Evolutionary conservation across 768 basidiomycete species (phyloP), one percentile per base, ranked within the genome.

Genomic region (Lentinus brumalis): DNA sequence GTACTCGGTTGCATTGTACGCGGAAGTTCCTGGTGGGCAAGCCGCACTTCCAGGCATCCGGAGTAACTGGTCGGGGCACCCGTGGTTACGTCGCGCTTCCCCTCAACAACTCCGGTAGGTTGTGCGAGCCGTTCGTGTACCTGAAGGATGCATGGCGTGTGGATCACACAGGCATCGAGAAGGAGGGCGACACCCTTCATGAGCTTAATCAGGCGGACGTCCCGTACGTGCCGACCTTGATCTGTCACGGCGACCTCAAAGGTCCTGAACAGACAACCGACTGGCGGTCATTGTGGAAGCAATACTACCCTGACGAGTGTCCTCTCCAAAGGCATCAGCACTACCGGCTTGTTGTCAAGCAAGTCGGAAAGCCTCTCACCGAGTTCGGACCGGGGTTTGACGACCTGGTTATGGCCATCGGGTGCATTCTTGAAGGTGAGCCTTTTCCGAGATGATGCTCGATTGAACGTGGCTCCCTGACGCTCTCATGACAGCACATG

Each of bases 61-160:
- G 59, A 3, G 47, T 60, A 7, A 50, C 47, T 5, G 65, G 65
- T 0, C 65, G 59, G 1, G 56, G 39, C 1, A 66, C 65, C 1
- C 59, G 53, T 16, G 56, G 62, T 6, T 63, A 61, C 53, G 41
- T 66, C n/a, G 66, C 66, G 0, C 40, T 58, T 41, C 61, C 62
- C 29, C 29, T 44, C 8, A 14, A 30, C 14, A 29, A 38, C 29
- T 30, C 35, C 46, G 46, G 10, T 8, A 49, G 46, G 21, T 29
- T 21, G 6, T 26, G 35, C 35, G 35, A 35, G 35, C 35, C 7
- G 35, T 49, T 63, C 26, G 65, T 63, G 0, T 66, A 57, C 16
- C 42, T 66, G 26, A 66, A 63, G 56, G 65, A 66, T 45, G 39
- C 47, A 7, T 66, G 65, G 65, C 55, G 61, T 0, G 35, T 55